Base-by-base conservation (phyloP, 192 early-diverging fungal species). In the Umbelopsis sp. region DNA sequence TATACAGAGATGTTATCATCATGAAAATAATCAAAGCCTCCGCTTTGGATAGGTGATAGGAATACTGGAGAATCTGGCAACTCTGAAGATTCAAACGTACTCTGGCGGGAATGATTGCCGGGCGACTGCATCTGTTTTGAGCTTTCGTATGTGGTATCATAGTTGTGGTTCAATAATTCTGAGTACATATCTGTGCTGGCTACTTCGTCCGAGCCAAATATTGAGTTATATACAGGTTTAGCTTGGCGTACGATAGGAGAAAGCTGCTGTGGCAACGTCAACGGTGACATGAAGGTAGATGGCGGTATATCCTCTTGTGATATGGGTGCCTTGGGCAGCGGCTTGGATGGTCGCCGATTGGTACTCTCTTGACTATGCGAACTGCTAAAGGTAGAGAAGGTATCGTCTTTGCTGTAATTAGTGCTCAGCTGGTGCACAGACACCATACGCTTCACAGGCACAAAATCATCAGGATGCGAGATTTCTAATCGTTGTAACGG, bases 161-260 rank as follows among this genome's bases (percentile, higher is more conserved):
- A 61, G 30, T 1, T 61, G 0, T 22, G 25, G 13, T 35, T 61
- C 4, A 61, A 18, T 25, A 61, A 9, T 2, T 11, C 11, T 16
- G 27, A 27, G 25, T 61, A 61, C 33, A 30, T 61, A 15, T 61
- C 55, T 35, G 55, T 61, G 25, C 30, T 61, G 0, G 16, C 30
- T 35, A 7, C 55, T 61, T 61, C 27, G 6, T 35, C 25, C 27
- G 13, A 61, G 25, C 55, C 55, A 61, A 61, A 61, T 1, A 61
- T 61, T 16, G 55, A 61, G 13, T 61, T 61, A 61, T 61, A 61
- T 61, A 61, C 55, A 35, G 55, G 55, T 61, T 61, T 35, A 18
- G 55, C 4, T 6, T 61, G 55, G 15, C 30, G 55, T 30, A 61
- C 33, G 18, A 61, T 61, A 4, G 55, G 55, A 1, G 55, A 61